Evolutionary conservation across 257 asterid genomes (phyloP), one percentile per base, ranked within the genome.

Genomic region (Linaria vulgaris): DNA sequence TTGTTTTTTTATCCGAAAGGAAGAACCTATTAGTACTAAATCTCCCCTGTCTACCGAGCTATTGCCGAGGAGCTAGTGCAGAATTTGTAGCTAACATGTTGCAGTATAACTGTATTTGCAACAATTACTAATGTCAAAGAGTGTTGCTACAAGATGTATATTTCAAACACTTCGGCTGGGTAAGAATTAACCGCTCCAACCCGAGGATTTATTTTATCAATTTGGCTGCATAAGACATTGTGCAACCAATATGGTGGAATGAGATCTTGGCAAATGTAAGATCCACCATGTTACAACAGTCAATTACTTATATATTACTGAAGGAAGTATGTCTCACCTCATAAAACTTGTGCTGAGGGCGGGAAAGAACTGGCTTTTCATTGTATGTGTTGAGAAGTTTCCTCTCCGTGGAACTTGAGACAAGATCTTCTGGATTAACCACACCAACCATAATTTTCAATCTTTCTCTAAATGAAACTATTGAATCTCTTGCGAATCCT

Each of bases 331-430:
- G 67, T 5, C 55, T 27, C 58, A 76, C 89, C 86, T 82, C 86
- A 77, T 76, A 80, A 77, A 84, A 87, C 55, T 75, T 66, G 57
- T 87, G 95, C 61, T 87, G 95, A 51, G 95, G 95, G 25, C 95
- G 95, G 25, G 95, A 87, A 73, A 87, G 92, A 67, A 87, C 95
- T 0, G 90, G 92, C 61, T 78, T 84, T 54, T 84, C 92, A 39
- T 87, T 87, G 83, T 87, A 87, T 5, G 92, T 88, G 6, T 82
- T 47, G 38, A 87, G 72, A 68, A 87, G 90, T 71, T 84, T 87
- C 67, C 82, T 80, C 72, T 87, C 92, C 0, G 90, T 87, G n/a
- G 92, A 69, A 53, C 77, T 75, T 9, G 92, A 77, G 58, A 84
- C 95, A 13, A 87, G 78, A 69, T 80, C 88, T 51, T 84, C 90